phyloP scores from a whole-genome alignment of 768 basidiomycete species.

The Podaxis carcinomalis region DNA sequence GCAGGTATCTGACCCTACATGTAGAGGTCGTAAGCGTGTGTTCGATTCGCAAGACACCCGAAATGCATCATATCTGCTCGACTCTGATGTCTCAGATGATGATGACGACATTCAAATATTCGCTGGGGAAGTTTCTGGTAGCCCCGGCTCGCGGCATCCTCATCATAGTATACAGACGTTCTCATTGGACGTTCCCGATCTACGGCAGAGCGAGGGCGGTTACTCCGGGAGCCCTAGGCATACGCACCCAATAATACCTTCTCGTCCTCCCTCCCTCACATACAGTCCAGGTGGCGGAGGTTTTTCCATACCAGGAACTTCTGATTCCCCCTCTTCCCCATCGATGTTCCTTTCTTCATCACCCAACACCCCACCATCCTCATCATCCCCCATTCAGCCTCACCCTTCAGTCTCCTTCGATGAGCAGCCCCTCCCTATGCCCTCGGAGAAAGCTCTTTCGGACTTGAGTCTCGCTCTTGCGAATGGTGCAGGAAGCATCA shows the following conservation, averaged over 20 bases:
- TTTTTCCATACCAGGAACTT: neutral
- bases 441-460: conserved; percentile 20
- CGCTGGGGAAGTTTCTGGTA: conserved; percentile 28
- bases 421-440: conserved; percentile 19
- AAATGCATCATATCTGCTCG: conserved; percentile 14
- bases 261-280: neutral
- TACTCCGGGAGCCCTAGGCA: neutral
- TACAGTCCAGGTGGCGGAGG: neutral
- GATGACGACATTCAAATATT: conserved; percentile 61
- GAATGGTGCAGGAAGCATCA: conserved; percentile 26
- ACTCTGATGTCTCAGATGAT: conserved; percentile 39
- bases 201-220: neutral
- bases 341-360: neutral
- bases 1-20: neutral
- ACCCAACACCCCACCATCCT: neutral
- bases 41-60: conserved; percentile 5
- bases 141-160: conserved; percentile 16
- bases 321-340: neutral
- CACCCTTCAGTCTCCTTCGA: conserved; percentile 23
- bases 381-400: neutral
- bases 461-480: conserved; percentile 23
- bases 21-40: conserved; percentile 35
- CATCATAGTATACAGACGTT: conserved; percentile 32
- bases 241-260: neutral
- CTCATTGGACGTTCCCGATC: conserved; percentile 30